Percentiles rank a stretch among this genome's conserved stretches.
Evolutionary conservation across 2,329 filamentous ascomycete species (phyloP).

Genomic region (Hymenoscyphus fraxineus): DNA sequence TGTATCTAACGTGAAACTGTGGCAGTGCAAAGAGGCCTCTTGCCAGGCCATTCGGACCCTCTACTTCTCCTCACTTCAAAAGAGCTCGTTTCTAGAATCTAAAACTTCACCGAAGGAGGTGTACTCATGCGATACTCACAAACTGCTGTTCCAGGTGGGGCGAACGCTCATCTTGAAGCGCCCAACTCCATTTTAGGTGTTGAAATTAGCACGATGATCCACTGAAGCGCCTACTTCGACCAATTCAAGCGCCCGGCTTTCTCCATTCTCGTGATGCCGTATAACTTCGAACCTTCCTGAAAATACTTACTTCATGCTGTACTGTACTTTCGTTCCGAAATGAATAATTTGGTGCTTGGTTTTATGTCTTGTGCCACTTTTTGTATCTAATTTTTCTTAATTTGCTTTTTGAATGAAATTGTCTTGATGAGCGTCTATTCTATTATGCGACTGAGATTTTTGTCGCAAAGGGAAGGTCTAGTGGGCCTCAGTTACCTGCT

Average conservation of each 20-base stretch:
- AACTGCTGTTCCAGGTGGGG: neutral
- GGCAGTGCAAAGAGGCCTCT: neutral
- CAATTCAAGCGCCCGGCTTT: neutral
- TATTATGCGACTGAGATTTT: neutral
- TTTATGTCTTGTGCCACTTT: neutral
- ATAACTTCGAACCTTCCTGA: neutral
- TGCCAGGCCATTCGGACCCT: neutral
- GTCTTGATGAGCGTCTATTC: neutral
- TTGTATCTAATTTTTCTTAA: neutral
- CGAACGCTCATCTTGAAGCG: neutral
- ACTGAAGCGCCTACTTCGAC: neutral
- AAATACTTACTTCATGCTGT: neutral
- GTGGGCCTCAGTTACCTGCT: too few relatives aligned
- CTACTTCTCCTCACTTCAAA: neutral
- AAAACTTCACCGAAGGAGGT: neutral
- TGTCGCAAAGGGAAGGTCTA: neutral
- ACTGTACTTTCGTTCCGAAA: neutral
- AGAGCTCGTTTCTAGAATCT: neutral
- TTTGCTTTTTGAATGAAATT: neutral
- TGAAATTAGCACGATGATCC: neutral
- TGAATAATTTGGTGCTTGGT: neutral
- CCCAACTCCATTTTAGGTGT: neutral
- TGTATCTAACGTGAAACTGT: neutral
- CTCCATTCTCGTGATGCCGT: slow-evolving; percentile 1
- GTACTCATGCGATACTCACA: slow-evolving; percentile 1